A percentile compares a stretch with the other conserved stretches of the same genome.
phyloP scores from a whole-genome alignment of 1,284 basidiomycete species.

The Cryptococcus jaspeensis region DNA sequence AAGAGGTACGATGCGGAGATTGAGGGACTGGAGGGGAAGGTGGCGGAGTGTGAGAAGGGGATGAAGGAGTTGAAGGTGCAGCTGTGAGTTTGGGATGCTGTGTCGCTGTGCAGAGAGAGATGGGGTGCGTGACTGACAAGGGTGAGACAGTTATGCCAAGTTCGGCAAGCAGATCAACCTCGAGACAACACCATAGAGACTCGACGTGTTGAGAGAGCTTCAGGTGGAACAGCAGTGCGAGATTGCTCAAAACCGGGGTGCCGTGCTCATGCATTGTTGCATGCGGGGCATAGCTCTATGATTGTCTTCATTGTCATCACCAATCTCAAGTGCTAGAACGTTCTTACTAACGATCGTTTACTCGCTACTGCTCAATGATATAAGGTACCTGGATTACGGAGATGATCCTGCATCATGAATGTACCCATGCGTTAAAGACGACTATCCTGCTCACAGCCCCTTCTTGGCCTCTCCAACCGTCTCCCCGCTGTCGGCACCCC shows the following conservation, averaged over 20 bases:
- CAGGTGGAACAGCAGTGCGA: neutral
- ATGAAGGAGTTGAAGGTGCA: slow-evolving; percentile 89
- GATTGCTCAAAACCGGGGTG: too few species aligned
- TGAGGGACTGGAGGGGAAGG: slow-evolving; percentile 57
- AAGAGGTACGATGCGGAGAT: slow-evolving; percentile 63
- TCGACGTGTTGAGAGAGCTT: too few species aligned
- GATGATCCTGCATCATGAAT: slow-evolving; percentile 19
- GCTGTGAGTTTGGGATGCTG: slow-evolving; percentile 50
- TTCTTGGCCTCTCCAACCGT: slow-evolving; percentile 1
- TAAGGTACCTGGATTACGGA: too few species aligned
- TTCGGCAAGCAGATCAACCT: slow-evolving; percentile 92
- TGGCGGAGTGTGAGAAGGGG: slow-evolving; percentile 71
- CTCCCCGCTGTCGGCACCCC: neutral
- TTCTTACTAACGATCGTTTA: too few species aligned
- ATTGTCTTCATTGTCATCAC: too few species aligned
- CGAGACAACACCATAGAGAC: slow-evolving; percentile 55
- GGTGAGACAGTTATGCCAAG: slow-evolving; percentile 66
- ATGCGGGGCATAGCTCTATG: too few species aligned
- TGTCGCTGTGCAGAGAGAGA: too few species aligned
- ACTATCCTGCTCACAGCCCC: neutral
- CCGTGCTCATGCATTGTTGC: too few species aligned
- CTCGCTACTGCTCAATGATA: too few species aligned
- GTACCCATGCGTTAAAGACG: slow-evolving; percentile 8
- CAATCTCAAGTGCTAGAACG: too few species aligned
- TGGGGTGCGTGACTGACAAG: slow-evolving; percentile 4